Evolutionary conservation across 495 filamentous ascomycete species (phyloP), one percentile per base, ranked within the genome.

Genomic region (Halenospora varia): DNA sequence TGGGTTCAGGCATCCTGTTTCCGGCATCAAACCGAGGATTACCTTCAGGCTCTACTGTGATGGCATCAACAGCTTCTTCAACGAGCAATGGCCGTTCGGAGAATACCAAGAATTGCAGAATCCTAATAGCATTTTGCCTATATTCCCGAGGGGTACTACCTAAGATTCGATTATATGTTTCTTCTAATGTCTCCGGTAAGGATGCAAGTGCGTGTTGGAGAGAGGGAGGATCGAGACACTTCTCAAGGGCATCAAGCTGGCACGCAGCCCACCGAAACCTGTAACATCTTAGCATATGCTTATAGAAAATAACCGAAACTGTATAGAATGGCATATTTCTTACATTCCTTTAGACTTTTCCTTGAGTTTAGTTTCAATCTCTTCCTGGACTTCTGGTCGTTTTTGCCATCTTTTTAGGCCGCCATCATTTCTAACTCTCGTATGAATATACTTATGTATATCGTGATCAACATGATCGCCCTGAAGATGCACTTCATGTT

Each of bases 221-320:
- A 10, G 47, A 40, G 2, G 39, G 17, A 25, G 55, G 53, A 48
- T 70, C 60, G 24, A 54, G 51, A 55, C 70, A 73, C 4, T 66
- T 57, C 10, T 64, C 63, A 2, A 71, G 60, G 0, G 18, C 35
- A 48, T 68, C 55, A 10, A 75, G 53, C 50, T 75, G 71, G 40
- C 71, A 75, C 10, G 57, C 59, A n/a, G 62, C 70, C 70, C 67
- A 73, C 45, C 70, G 66, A 53, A 73, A 74, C 18, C 1, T 45
- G 3, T 47, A n/a, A n/a, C n/a, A 4, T 18, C 6, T 23, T 18
- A 47, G n/a, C n/a, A 47, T 10, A 18, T 18, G 6, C n/a, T 47
- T 4, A 9, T 51, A 24, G 15, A 24, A 23, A 29, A 17, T 24
- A 51, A n/a, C n/a, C n/a, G n/a, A n/a, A n/a, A n/a, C n/a, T n/a